These are phyloP conservation scores for Aaosphaeria arxii DNA, from an alignment of 2,329 filamentous ascomycete genomes.

Conservation along the genomic window DNA sequence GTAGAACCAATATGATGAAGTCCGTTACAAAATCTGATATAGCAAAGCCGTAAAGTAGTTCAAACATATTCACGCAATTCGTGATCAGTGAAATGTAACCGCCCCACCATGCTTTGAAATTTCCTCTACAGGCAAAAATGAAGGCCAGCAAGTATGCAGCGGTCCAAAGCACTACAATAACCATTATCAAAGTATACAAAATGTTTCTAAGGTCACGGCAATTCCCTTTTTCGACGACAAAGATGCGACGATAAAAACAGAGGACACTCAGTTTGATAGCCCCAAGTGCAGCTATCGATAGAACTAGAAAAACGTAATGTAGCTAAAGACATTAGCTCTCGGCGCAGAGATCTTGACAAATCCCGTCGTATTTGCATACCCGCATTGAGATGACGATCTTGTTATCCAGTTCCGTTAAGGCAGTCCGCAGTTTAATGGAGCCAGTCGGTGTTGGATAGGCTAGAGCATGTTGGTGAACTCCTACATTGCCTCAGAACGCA, in stretches of 20 bases:
- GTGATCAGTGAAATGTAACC: background rate
- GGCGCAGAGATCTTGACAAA: too few species aligned
- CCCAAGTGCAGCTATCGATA: background rate
- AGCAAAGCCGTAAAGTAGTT: background rate
- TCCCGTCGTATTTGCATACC: background rate
- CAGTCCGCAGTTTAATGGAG: background rate
- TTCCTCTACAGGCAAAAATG: background rate
- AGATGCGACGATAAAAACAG: background rate
- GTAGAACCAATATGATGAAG: slow-evolving; percentile 1
- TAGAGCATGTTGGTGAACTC: too few species aligned
- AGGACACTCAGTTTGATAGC: background rate
- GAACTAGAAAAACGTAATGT: background rate
- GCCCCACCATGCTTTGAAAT: background rate
- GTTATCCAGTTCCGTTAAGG: background rate
- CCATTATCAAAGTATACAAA: background rate
- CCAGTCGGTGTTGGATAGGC: background rate
- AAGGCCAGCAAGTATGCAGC: background rate
- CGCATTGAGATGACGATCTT: background rate
- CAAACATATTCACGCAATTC: slow-evolving; percentile 2
- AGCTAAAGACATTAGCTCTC: too few species aligned
- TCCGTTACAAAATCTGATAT: slow-evolving; percentile 4
- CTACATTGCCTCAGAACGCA: too few species aligned
- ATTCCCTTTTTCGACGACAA: background rate
- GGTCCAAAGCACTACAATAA: background rate
- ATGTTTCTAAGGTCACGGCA: background rate